Conservation (phyloP, 1,284 basidiomycete species). For the Ceratobasidium sp. region DNA sequence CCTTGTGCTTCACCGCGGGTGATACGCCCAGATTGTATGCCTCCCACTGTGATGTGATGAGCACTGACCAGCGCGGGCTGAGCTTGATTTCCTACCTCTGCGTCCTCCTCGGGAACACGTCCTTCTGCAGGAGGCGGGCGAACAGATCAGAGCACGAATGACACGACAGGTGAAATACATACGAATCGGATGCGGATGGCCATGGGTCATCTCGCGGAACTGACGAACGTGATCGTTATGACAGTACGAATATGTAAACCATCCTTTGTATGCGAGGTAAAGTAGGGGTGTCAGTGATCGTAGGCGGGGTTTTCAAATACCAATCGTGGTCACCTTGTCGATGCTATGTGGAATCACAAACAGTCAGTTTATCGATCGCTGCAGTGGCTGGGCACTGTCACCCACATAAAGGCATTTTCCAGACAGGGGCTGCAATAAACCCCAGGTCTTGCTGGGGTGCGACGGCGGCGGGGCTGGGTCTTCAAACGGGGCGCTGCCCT, state of each 20-base stretch:
- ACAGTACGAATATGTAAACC: conserved; percentile 98
- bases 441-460: conserved; percentile 75
- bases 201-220: conserved; percentile 76
- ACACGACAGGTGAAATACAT: conserved; percentile 49
- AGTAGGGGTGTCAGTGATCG: conserved; percentile 35
- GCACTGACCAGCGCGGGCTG: conserved; percentile 48
- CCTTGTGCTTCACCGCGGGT: conserved; percentile 68
- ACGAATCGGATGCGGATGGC: conserved; percentile 74
- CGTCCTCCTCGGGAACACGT: conserved; percentile 81
- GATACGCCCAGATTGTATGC: conserved; percentile 81
- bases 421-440: conserved; percentile 76
- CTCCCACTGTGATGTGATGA: conserved; percentile 68
- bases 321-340: conserved; percentile 62
- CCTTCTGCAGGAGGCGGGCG: conserved; percentile 60
- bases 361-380: conserved; percentile 45
- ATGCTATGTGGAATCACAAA: conserved; percentile 62
- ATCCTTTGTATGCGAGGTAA: conserved; percentile 58
- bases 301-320: conserved; percentile 33
- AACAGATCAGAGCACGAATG: conserved; percentile 44
- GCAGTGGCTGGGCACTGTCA: conserved; percentile 50
- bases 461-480: conserved; percentile 65
- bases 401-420: conserved; percentile 84
- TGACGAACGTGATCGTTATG: conserved; percentile 90
- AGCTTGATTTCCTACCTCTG: conserved; percentile 63
- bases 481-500: conserved; percentile 61